Evolutionary conservation across 768 basidiomycete species (phyloP), one percentile per base, ranked within the genome.

Genomic region (Podaxis sp.): DNA sequence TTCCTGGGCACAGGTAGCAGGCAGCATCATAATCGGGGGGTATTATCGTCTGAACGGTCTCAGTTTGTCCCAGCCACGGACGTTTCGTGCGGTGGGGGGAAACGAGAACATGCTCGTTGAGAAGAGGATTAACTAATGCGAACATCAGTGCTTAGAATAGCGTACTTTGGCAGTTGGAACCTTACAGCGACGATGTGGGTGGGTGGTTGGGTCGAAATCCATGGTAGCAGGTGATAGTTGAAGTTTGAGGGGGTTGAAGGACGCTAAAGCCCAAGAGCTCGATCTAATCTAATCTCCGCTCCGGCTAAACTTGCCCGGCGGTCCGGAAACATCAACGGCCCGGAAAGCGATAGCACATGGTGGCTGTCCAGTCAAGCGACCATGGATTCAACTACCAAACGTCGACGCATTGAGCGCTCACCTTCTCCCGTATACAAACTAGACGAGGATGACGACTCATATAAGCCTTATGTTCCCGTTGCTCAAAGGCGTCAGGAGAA

Each of bases 1-100:
- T 95, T 15, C 94, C 88, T 0, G 95, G 94, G 69, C 95, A 97
- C 52, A 97, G 85, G 73, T 93, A 95, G 70, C 95, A 96, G 42
- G 76, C 74, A 4, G 83, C 82, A 68, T 95, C 93, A 67, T 93
- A 84, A 49, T 80, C 65, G 0, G 88, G 89, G 4, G 90, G 79
- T 39, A 76, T 71, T 6, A 76, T 69, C 1, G 79, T 52, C 62
- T 87, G 82, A 0, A 88, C 81, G 1, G 86, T 73, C 65, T 96
- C 95, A 1, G 86, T 85, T 71, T 96, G 93, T 33, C 95, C 95
- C 44, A 88, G 82, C 95, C 95, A 97, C 13, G 95, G 95, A 19
- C 95, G 86, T 69, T 92, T 93, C 7, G 82, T 93, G 57, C 95
- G 89, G 73, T 96, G 95, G 0, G 95, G 93, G 42, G 93, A 95